Evolutionary conservation across 768 basidiomycete species (phyloP).

Genomic region (Suillus fuscotomentosus): DNA sequence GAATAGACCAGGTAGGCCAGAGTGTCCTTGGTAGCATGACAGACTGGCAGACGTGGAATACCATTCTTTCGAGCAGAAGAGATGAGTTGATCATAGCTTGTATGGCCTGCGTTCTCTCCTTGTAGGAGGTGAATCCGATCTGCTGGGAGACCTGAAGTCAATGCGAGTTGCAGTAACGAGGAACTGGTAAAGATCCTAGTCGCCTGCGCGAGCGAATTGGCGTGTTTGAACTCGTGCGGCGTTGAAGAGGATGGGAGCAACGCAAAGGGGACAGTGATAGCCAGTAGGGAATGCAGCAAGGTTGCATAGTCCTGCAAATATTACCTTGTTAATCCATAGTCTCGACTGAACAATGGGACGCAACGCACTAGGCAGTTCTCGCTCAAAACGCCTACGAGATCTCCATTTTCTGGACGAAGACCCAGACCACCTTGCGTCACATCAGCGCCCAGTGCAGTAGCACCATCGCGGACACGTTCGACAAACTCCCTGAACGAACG

Average conservation of each 20-base stretch:
- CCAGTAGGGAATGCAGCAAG: constrained; percentile 42
- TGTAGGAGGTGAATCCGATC: constrained; percentile 44
- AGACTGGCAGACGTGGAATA: constrained; percentile 36
- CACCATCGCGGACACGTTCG: constrained; percentile 49
- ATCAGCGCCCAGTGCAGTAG: constrained; percentile 55
- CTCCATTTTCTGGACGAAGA: constrained; percentile 42
- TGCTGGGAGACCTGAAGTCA: constrained; percentile 31
- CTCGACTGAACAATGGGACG: neutral
- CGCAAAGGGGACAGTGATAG: constrained; percentile 44
- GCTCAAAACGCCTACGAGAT: constrained; percentile 70
- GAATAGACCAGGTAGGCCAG: constrained; percentile 67
- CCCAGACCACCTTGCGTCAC: constrained; percentile 54
- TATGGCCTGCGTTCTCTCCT: constrained; percentile 35
- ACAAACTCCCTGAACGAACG: constrained; percentile 49
- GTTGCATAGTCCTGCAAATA: constrained; percentile 44
- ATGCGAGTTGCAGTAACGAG: constrained; percentile 33
- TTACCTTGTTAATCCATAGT: too few species aligned
- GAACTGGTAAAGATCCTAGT: constrained; percentile 52
- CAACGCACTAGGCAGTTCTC: constrained; percentile 61
- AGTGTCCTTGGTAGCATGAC: constrained; percentile 45
- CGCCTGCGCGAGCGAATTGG: constrained; percentile 40
- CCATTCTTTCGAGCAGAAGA: constrained; percentile 32
- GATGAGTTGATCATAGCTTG: constrained; percentile 41
- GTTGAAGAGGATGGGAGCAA: constrained; percentile 49
- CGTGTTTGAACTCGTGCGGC: constrained; percentile 46